phyloP scores from a whole-genome alignment of 192 early-diverging fungal species.

The Linnemannia hyalina region DNA sequence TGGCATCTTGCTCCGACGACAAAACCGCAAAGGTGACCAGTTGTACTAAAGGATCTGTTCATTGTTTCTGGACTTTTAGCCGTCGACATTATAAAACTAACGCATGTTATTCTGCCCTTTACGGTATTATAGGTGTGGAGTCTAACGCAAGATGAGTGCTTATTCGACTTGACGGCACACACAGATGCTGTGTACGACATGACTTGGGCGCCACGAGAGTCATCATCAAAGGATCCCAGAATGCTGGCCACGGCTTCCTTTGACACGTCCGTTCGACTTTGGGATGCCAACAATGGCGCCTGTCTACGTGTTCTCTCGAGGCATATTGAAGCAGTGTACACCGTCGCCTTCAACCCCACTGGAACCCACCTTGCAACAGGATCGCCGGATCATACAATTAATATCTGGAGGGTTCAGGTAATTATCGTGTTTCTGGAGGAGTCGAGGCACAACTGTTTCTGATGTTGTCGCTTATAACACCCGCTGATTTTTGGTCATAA shows the following conservation, averaged over 20 bases:
- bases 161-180: slow-evolving; percentile 77
- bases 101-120: too few relatives aligned
- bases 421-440: too few relatives aligned
- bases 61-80: not conserved
- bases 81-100: not conserved
- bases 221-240: slow-evolving; percentile 57
- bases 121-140: slow-evolving; percentile 68
- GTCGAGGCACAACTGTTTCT: too few relatives aligned
- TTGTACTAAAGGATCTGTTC: not conserved
- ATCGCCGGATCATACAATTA: slow-evolving; percentile 81
- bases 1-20: slow-evolving; percentile 88
- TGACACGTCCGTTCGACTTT: slow-evolving; percentile 86
- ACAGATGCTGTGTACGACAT: slow-evolving; percentile 82
- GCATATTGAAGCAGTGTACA: slow-evolving; percentile 79
- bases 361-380: slow-evolving; percentile 81
- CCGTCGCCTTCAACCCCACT: slow-evolving; percentile 82
- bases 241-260: slow-evolving; percentile 83
- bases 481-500: not conserved
- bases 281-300: slow-evolving; percentile 81
- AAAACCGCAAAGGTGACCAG: slow-evolving; percentile 70
- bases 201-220: slow-evolving; percentile 82
- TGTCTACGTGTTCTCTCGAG: slow-evolving; percentile 78
- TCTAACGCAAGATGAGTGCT: slow-evolving; percentile 65
- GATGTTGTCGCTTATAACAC: too few relatives aligned
- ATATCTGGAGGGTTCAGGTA: slow-evolving; percentile 80